phyloP scores from a whole-genome alignment of 2,329 filamentous ascomycete genomes.

The Boeremia exigua region DNA sequence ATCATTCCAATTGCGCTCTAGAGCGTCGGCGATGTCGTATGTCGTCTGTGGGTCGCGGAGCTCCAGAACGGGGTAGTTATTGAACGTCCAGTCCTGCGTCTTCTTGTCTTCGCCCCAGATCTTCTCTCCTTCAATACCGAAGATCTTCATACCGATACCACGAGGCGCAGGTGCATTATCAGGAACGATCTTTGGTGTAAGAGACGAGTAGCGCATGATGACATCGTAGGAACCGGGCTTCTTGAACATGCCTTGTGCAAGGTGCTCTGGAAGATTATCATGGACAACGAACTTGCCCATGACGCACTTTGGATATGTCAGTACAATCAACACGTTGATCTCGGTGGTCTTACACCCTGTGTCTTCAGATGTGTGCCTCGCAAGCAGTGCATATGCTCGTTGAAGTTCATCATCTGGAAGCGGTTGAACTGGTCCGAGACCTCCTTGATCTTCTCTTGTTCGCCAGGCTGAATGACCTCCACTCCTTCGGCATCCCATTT shows the following conservation, averaged over 20 bases:
- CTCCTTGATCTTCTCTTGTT: slow-evolving; percentile 54
- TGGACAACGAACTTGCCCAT: slow-evolving; percentile 55
- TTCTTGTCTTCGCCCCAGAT: slow-evolving; percentile 37
- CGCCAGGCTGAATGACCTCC: slow-evolving; percentile 48
- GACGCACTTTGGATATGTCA: slow-evolving; percentile 33
- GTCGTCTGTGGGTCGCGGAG: slow-evolving; percentile 55
- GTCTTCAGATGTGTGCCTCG: slow-evolving; percentile 55
- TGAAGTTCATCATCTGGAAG: slow-evolving; percentile 55
- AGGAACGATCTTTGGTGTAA: slow-evolving; percentile 35
- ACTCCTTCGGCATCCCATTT: slow-evolving; percentile 51
- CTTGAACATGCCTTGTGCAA: slow-evolving; percentile 45
- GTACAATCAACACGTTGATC: neutral
- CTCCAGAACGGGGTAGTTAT: slow-evolving; percentile 56
- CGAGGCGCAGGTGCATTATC: slow-evolving; percentile 51
- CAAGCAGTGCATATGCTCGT: slow-evolving; percentile 45
- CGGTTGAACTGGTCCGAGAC: slow-evolving; percentile 55
- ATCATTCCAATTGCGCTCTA: slow-evolving; percentile 37
- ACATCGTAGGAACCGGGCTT: slow-evolving; percentile 33
- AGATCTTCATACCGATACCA: slow-evolving; percentile 58
- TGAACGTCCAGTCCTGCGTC: slow-evolving; percentile 58
- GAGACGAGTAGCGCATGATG: slow-evolving; percentile 37
- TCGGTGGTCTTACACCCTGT: slow-evolving; percentile 47
- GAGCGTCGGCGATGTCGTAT: slow-evolving; percentile 47
- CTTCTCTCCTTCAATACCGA: slow-evolving; percentile 52
- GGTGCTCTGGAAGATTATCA: slow-evolving; percentile 52